phyloP scores from a whole-genome alignment of 2,329 filamentous ascomycete genomes.

The Phialophora verrucosa region DNA sequence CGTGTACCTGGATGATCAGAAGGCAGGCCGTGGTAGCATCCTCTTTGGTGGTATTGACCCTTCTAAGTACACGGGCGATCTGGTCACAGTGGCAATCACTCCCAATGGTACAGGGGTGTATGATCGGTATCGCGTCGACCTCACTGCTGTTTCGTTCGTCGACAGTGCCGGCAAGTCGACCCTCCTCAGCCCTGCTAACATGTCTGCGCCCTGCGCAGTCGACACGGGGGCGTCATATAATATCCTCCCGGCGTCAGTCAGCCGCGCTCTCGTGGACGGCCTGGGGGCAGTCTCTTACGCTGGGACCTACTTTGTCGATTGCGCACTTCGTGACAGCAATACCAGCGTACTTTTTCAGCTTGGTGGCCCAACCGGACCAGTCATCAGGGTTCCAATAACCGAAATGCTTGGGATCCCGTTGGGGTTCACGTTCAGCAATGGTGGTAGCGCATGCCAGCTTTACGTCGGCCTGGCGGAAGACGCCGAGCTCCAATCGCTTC shows the following conservation, averaged over 20 bases:
- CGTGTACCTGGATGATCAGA: constrained; percentile 52
- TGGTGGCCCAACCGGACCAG: not conserved
- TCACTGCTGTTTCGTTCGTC: constrained; percentile 3
- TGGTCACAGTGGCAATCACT: constrained; percentile 65
- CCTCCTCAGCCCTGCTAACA: not conserved
- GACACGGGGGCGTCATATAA: constrained; percentile 4
- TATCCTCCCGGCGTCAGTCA: constrained; percentile 6
- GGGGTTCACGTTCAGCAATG: constrained; percentile 2
- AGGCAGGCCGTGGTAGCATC: constrained; percentile 70
- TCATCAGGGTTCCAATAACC: not conserved
- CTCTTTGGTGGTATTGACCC: constrained; percentile 82
- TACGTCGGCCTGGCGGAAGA: not conserved
- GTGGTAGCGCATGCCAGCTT: not conserved
- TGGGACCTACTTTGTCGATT: constrained; percentile 9
- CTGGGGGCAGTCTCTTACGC: constrained; percentile 1
- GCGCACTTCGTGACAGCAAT: constrained; percentile 10
- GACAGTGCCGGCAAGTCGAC: constrained; percentile 1
- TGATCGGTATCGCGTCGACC: constrained; percentile 5
- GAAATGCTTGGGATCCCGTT: constrained; percentile 1
- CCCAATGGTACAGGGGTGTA: constrained; percentile 5
- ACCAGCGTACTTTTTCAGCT: constrained; percentile 1
- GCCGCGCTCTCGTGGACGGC: not conserved
- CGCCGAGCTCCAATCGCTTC: constrained; percentile 3
- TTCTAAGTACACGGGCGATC: constrained; percentile 69
- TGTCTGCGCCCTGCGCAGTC: constrained; percentile 10